Conservation (phyloP, 768 basidiomycete genomes). For the Termitomyces sp. region DNA sequence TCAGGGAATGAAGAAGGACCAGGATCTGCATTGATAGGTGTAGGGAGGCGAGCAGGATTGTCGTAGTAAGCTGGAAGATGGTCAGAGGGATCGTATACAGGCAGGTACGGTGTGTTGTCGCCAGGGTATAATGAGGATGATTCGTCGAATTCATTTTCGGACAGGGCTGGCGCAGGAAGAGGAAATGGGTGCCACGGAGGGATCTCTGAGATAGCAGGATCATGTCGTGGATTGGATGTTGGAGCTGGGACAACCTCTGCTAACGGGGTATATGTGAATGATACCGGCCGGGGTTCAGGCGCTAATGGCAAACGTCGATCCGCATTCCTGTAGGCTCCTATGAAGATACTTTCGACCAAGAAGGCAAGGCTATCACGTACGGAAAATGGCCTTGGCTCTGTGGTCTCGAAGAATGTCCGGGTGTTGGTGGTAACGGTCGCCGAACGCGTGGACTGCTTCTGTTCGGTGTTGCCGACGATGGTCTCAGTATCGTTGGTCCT, state of each 20-base stretch:
- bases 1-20: neutral
- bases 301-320: slow-evolving; percentile 8
- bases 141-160: slow-evolving; percentile 4
- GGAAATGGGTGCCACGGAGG: slow-evolving; percentile 5
- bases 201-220: neutral
- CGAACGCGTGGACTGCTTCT: slow-evolving; percentile 10
- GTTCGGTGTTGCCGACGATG: slow-evolving; percentile 10
- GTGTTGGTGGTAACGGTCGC: slow-evolving; percentile 22
- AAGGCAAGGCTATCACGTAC: slow-evolving; percentile 8
- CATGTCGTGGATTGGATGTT: neutral
- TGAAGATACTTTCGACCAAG: neutral
- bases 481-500: slow-evolving; percentile 10
- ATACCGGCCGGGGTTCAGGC: slow-evolving; percentile 1
- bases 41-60: neutral
- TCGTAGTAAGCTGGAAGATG: slow-evolving; percentile 2
- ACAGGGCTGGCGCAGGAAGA: neutral
- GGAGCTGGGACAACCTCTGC: neutral
- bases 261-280: neutral
- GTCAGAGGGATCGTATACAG: slow-evolving; percentile 5
- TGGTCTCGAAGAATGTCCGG: slow-evolving; percentile 9
- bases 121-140: slow-evolving; percentile 13
- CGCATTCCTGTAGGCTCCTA: neutral
- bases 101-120: slow-evolving; percentile 6
- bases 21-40: neutral
- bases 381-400: neutral